phyloP scores from a whole-genome alignment of 345 rosid species.

The Sisymbrium altissimum region DNA sequence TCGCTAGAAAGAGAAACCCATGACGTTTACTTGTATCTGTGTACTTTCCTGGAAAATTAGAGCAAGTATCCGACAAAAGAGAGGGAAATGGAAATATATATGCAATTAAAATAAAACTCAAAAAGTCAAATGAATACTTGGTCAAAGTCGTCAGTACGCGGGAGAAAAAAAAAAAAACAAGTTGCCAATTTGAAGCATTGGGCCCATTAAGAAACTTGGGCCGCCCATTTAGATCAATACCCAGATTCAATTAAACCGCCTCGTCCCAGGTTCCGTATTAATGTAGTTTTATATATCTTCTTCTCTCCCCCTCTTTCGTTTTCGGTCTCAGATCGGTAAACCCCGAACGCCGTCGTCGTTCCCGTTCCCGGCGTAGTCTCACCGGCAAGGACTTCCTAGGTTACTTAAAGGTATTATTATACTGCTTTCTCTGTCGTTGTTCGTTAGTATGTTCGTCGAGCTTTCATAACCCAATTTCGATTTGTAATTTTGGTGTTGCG shows the following conservation, averaged over 20 bases:
- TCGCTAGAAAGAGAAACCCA: neutral
- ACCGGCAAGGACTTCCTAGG: neutral
- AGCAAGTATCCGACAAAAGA: neutral
- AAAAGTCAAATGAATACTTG: neutral
- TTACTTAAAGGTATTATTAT: neutral
- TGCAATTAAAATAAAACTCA: no score
- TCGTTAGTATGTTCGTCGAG: neutral
- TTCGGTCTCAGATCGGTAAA: neutral
- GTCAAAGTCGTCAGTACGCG: no score
- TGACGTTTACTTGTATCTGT: conserved; percentile 8
- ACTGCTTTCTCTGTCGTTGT: neutral
- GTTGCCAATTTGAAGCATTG: neutral
- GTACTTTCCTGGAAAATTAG: neutral
- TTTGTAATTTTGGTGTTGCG: no score
- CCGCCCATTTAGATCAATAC: neutral
- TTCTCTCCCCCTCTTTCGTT: no score
- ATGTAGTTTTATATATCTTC: no score
- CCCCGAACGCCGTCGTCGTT: neutral
- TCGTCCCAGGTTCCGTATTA: neutral
- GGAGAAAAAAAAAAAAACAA: neutral
- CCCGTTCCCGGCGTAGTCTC: neutral
- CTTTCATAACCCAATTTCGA: no score
- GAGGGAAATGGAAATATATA: conserved; percentile 14
- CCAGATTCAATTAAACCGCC: neutral
- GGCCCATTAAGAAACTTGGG: neutral